Percentiles rank a stretch among this genome's conserved stretches.
phyloP scores from a whole-genome alignment of 345 rosid species.

The Eucalyptus victrix region DNA sequence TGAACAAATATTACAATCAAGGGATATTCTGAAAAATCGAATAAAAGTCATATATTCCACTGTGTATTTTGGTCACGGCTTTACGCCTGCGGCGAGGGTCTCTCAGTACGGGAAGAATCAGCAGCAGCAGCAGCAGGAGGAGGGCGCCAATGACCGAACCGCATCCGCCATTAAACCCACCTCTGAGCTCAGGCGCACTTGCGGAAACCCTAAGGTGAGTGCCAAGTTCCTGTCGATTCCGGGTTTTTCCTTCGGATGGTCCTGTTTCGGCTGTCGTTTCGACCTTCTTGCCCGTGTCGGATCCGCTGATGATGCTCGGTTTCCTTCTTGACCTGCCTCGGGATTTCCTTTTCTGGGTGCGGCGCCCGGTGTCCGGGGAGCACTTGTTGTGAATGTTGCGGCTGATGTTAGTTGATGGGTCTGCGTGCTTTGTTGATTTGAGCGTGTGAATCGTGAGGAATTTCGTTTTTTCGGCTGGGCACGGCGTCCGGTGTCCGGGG shows the following conservation, averaged over 20 bases:
- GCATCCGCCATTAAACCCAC: not conserved
- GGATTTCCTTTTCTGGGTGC: not conserved
- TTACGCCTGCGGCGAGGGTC: not conserved
- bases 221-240: not conserved
- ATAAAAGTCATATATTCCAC: not conserved
- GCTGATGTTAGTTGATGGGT: not conserved
- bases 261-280: not conserved
- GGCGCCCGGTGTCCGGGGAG: not conserved
- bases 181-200: not conserved
- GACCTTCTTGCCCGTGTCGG: not conserved
- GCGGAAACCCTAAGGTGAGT: not conserved
- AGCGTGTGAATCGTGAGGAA: not conserved
- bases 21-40: not conserved
- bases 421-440: not conserved
- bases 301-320: not conserved
- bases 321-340: not conserved
- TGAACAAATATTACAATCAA: not conserved
- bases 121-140: not conserved
- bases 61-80: not conserved
- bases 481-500: not conserved
- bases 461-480: not conserved
- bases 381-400: not conserved
- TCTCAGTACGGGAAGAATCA: not conserved
- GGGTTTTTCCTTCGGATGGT: not conserved
- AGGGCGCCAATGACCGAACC: not conserved